Evolutionary conservation across 495 filamentous ascomycete species (phyloP).

Genomic region (Cercophora newfieldiana): DNA sequence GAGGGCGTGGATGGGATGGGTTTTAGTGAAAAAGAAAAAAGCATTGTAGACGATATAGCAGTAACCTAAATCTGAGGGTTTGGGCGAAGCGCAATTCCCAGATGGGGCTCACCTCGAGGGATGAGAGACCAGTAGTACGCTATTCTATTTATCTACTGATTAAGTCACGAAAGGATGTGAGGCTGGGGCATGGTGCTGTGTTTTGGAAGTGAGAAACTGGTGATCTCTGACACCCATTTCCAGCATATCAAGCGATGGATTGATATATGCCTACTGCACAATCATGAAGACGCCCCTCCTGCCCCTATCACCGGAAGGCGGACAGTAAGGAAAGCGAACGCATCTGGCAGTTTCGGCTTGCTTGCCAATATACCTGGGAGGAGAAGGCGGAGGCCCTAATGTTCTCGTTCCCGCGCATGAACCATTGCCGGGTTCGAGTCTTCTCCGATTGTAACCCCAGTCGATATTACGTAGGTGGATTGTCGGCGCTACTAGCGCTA

Average conservation of each 20-base stretch:
- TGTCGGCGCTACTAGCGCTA: slow-evolving; percentile 3
- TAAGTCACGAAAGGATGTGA: not conserved
- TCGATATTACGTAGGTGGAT: not conserved
- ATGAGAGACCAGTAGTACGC: not conserved
- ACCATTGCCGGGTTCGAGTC: too few relatives aligned
- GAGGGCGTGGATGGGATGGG: not conserved
- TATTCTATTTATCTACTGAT: not conserved
- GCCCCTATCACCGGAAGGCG: not conserved
- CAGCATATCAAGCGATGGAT: not conserved
- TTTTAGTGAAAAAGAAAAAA: not conserved
- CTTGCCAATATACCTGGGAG: too few relatives aligned
- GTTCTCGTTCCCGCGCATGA: too few relatives aligned
- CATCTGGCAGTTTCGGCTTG: too few relatives aligned
- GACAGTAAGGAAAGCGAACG: too few relatives aligned
- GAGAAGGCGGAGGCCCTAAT: too few relatives aligned
- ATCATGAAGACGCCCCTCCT: not conserved
- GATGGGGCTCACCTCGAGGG: not conserved
- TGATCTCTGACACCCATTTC: not conserved
- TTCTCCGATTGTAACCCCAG: too few relatives aligned
- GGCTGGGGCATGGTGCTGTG: not conserved
- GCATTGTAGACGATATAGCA: not conserved
- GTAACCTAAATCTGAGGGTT: not conserved
- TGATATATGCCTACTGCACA: not conserved
- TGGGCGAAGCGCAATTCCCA: not conserved
- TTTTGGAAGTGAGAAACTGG: too few relatives aligned